Evolutionary conservation across 1,284 basidiomycete genomes (phyloP), one percentile per base, ranked within the genome.

Genomic region (Cryptococcus sp.): DNA sequence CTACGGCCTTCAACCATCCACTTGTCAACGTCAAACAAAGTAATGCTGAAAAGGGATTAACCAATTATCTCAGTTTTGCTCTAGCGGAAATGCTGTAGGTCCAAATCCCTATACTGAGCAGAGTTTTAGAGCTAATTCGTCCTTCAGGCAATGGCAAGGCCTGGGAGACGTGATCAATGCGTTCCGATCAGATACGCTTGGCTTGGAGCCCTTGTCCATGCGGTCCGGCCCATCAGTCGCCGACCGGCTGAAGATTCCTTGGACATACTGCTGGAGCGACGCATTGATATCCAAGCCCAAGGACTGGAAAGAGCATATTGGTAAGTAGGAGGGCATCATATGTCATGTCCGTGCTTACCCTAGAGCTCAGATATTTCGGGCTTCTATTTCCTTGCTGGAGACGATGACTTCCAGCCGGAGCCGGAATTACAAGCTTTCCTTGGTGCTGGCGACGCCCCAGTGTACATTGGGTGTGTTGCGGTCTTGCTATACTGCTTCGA

Each of bases 221-320:
- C 74, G 79, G 3, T 79, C 81, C 2, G 85, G 85, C 0, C 82
- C 85, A 3, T 81, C 83, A 26, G 72, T 85, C 22, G 66, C 84
- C 3, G 85, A 87, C 60, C 78, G 83, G 25, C 75, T 86, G 46
- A 84, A 84, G 61, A 76, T 87, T 8, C 87, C 87, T 6, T 86
- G 83, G 81, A 86, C 86, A 17, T 89, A 88, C 67, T 86, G 86
- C 62, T 86, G 87, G 81, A 85, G 83, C 57, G 82, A 85, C 5
- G 80, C 82, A 1, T 68, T 89, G 20, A 84, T 88, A 0, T 84
- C 84, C 0, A 86, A 86, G 62, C 87, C 86, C 0, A 68, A 80
- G 6, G 86, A 87, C 67, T 87, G 86, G 83, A 83, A 81, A 59
- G 83, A 82, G 54, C 77, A 85, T 64, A 85, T 84, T 46, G 86